Base-by-base conservation (phyloP, 2,329 filamentous ascomycete species). In the Xylaria sp. region DNA sequence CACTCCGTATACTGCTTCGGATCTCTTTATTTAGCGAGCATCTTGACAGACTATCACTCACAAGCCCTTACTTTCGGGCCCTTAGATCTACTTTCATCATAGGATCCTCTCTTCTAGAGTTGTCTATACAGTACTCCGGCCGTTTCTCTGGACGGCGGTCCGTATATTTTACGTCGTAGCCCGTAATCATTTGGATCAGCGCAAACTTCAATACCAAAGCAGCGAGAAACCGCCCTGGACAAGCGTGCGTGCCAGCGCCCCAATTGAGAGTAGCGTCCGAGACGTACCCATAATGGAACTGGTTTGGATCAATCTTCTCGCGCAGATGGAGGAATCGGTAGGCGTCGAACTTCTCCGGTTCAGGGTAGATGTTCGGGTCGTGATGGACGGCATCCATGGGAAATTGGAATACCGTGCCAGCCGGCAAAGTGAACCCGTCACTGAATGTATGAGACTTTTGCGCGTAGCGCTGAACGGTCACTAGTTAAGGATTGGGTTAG, bases 261-360 rank as follows among this genome's bases (percentile, higher is more conserved):
- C 65, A 75, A 9, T 57, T 65, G 3, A 74, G 25, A 48, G 65
- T 69, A 44, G 69, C 68, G 20, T 76, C 73, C 28, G 70, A 67
- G 12, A 73, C 68, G 18, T 67, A 76, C 8, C 69, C 70, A 37
- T 73, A 75, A 37, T 75, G 74, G 52, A 72, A 76, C 34, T 72
- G 69, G 71, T 60, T 74, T 0, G 69, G 60, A 23, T 75, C 73
- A 46, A 67, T 59, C 0, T 56, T n/a, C 37, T 73, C 64, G 1
- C 72, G 66, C 55, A 63, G 65, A 18, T 68, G 63, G 12, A 66
- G 54, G 57, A 69, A 75, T 4, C 74, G 69, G 10, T 62, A 68
- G 6, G 69, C 69, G 31, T 75, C 72, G 34, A 76, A 76, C 2
- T 37, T 57, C 1, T 25, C 51, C 0, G 72, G 61, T 6, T 54